Conservation (phyloP, 1,284 basidiomycete species). For the Phlebopus sp. region DNA sequence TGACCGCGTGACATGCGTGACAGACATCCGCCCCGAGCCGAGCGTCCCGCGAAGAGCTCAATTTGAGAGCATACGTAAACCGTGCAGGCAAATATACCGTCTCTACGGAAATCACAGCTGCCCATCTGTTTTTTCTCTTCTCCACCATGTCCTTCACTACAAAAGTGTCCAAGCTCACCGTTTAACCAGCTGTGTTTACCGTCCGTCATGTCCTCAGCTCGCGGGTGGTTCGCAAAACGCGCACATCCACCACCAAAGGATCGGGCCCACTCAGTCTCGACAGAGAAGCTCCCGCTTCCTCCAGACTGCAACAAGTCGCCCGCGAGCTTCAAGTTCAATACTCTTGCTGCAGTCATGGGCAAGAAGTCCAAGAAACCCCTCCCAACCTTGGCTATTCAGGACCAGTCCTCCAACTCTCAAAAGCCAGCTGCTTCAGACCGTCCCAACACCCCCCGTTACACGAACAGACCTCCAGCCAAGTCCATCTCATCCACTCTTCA, state of each 20-base stretch:
- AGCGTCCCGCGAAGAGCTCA: constrained; percentile 1
- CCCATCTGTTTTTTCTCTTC: background rate
- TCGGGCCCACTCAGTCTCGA: constrained; percentile 1
- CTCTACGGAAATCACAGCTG: constrained; percentile 9
- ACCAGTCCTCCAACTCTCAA: constrained; percentile 38
- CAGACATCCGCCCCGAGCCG: background rate
- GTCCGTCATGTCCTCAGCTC: constrained; percentile 11
- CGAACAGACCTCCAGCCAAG: constrained; percentile 45
- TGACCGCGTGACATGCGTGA: background rate
- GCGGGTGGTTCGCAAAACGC: constrained; percentile 15
- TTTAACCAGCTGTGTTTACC: background rate
- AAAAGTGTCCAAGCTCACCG: background rate
- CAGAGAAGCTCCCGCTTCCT: constrained; percentile 9
- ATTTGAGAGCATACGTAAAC: constrained; percentile 4
- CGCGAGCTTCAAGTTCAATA: constrained; percentile 45
- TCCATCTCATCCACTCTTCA: constrained; percentile 49
- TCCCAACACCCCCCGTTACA: constrained; percentile 26
- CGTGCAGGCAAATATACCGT: constrained; percentile 10
- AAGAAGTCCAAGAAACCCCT: constrained; percentile 56
- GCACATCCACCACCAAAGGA: constrained; percentile 6
- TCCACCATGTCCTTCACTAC: constrained; percentile 2
- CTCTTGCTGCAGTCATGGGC: constrained; percentile 55
- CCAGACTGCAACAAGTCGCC: constrained; percentile 26
- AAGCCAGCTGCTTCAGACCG: constrained; percentile 25
- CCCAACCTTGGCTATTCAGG: constrained; percentile 46